A percentile compares a stretch with the other conserved stretches of the same genome.
These are phyloP conservation scores for Dactylis glomerata DNA, from an alignment of 176 grass and related monocot genomes.

Conservation along the genomic window DNA sequence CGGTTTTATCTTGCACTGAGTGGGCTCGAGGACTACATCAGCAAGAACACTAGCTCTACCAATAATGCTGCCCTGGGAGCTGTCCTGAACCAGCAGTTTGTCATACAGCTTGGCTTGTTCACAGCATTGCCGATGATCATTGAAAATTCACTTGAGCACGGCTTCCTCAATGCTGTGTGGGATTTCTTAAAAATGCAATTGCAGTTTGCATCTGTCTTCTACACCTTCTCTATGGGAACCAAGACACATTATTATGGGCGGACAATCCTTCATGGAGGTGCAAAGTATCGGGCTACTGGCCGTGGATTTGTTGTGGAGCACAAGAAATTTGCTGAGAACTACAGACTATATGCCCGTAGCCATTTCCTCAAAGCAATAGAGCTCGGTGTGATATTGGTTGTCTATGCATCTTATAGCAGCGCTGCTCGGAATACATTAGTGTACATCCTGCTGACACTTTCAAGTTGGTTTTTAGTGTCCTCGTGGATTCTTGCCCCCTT, in stretches of 20 bases:
- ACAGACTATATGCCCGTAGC: conserved; percentile 82
- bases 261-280: conserved; percentile 92
- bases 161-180: conserved; percentile 86
- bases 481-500: conserved; percentile 95
- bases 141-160: conserved; percentile 89
- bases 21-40: conserved; percentile 75
- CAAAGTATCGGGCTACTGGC: conserved; percentile 91
- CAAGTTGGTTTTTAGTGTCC: conserved; percentile 89
- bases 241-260: conserved; percentile 95
- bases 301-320: conserved; percentile 96
- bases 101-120: conserved; percentile 94
- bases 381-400: conserved; percentile 71
- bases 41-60: conserved; percentile 50
- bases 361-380: conserved; percentile 97
- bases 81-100: conserved; percentile 91
- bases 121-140: conserved; percentile 95
- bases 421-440: conserved; percentile 65
- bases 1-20: conserved; percentile 95
- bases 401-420: conserved; percentile 78
- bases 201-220: conserved; percentile 92
- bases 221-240: conserved; percentile 96
- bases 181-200: conserved; percentile 97
- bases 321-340: conserved; percentile 93
- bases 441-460: conserved; percentile 79
- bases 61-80: conserved; percentile 81